Base-by-base conservation (phyloP, 2,329 filamentous ascomycete species). In the Chalaropsis thielavioides region DNA sequence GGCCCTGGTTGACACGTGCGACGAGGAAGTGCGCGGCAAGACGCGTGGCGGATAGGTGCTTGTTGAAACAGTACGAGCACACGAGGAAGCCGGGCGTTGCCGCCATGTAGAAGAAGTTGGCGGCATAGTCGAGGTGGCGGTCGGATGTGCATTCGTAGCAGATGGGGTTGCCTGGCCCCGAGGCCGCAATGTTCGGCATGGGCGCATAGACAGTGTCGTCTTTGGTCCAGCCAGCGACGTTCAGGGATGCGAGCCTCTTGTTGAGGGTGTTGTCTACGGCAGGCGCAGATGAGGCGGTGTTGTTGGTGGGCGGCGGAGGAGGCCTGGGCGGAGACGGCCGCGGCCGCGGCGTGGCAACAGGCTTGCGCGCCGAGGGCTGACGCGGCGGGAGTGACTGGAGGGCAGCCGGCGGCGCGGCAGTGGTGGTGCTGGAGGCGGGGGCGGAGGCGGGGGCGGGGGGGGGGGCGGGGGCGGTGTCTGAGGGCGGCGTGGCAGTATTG, bases 31-130 rank as follows among this genome's bases (percentile, higher is more conserved):
- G 63, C 0, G 61, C 19, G 0, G 70, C 69, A 2, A 78, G 71
- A 0, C 49, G 56, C 0, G 74, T 76, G 0, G 63, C 24, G 24
- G 71, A 66, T 13, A 79, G 73, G 65, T 76, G 64, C 38, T 76
- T 74, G 5, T 72, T 71, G 41, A 77, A 74, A 67, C 78, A 80
- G 24, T 72, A 69, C 1, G 75, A 76, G 67, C 77, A 80, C 41
- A 78, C 70, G 2, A 73, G 65, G 27, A 73, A 76, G 1, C 71
- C 68, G 0, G 74, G 71, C 2, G 70, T 41, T 2, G 71, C 69
- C 1, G 67, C 65, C 0, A 72, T 60, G 0, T 68, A 70, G 59
- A 75, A 73, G 72, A 74, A 76, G n/a, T 70, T 70, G 0, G 72
- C 68, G 0, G 69, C 66, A 49, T 75, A 75, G 22, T 69, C 68